Evolutionary conservation across 1,284 basidiomycete genomes (phyloP).

Genomic region (Ceratobasidium sp.): DNA sequence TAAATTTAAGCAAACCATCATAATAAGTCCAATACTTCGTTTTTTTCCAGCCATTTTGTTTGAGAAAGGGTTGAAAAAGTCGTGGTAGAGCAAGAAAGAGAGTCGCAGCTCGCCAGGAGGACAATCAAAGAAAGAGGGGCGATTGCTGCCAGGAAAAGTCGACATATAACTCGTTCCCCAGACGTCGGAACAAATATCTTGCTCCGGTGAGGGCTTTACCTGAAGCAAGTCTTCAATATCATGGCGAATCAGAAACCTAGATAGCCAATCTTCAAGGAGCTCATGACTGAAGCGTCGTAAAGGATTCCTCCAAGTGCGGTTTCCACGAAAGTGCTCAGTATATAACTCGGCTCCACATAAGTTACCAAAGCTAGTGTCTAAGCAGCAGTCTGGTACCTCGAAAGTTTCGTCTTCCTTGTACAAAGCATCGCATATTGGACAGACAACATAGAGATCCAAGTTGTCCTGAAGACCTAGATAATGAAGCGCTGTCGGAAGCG

Average conservation of each 20-base stretch:
- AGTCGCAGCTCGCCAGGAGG: conserved; percentile 52
- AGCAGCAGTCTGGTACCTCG: too few species aligned
- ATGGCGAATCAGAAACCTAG: conserved; percentile 15
- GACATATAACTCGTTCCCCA: conserved; percentile 55
- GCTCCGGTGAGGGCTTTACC: too few species aligned
- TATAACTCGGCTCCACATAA: not conserved
- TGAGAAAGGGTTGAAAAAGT: conserved; percentile 61
- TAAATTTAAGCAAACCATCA: conserved; percentile 60
- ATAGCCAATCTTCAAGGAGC: conserved; percentile 24
- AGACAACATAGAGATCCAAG: too few species aligned
- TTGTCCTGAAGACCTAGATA: too few species aligned
- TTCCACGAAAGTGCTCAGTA: not conserved
- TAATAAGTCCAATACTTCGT: conserved; percentile 57
- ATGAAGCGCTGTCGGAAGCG: too few species aligned
- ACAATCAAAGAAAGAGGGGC: conserved; percentile 48
- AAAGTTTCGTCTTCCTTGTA: too few species aligned
- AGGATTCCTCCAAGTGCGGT: not conserved
- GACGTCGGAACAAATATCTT: conserved; percentile 46
- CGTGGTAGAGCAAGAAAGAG: conserved; percentile 56
- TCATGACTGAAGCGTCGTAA: conserved; percentile 19
- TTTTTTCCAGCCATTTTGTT: conserved; percentile 57
- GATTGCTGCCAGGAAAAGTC: conserved; percentile 51
- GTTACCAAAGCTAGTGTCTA: too few species aligned
- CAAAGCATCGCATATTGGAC: too few species aligned
- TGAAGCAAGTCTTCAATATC: conserved; percentile 41